phyloP scores from a whole-genome alignment of 2,329 filamentous ascomycete species.

The Fusarium newnesense region DNA sequence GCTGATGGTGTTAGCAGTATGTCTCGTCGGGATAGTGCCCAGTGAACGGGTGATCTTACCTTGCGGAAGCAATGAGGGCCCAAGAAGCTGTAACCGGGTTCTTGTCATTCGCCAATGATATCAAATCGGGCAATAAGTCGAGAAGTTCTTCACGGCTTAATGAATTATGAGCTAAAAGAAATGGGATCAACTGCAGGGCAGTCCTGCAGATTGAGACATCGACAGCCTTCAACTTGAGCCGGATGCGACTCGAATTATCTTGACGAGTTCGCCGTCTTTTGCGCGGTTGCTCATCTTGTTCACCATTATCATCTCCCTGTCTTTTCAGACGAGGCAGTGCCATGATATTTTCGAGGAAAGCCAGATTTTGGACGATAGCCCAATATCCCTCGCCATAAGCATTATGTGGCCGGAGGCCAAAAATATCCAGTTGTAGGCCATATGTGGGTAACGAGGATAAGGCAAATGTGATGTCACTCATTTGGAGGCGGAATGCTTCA shows the following conservation, averaged over 20 bases:
- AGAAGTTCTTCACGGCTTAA: conserved; percentile 63
- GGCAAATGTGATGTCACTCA: conserved; percentile 78
- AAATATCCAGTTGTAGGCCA: conserved; percentile 60
- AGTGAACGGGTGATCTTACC: conserved; percentile 60
- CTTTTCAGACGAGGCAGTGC: conserved; percentile 42
- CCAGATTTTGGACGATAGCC: conserved; percentile 68
- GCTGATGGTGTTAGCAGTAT: conserved; percentile 44
- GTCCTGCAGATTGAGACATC: conserved; percentile 59
- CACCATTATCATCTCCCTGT: conserved; percentile 39
- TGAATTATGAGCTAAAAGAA: conserved; percentile 60
- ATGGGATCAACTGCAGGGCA: conserved; percentile 67
- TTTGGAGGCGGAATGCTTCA: conserved; percentile 76
- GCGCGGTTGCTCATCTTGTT: conserved; percentile 58
- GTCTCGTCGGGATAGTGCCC: conserved; percentile 3
- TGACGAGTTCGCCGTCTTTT: conserved; percentile 61
- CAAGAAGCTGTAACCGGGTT: conserved; percentile 75
- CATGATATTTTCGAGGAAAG: conserved; percentile 64
- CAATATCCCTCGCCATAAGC: conserved; percentile 67
- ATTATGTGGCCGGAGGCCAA: conserved; percentile 65
- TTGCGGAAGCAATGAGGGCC: conserved; percentile 84
- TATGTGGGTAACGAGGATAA: conserved; percentile 54
- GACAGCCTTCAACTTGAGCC: conserved; percentile 58
- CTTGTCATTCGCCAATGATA: conserved; percentile 74
- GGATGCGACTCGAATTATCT: conserved; percentile 56
- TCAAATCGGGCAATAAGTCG: conserved; percentile 67